These are phyloP conservation scores for Cicer pinnatifidum DNA, from an alignment of 306 rosid species.

Conservation along the genomic window DNA sequence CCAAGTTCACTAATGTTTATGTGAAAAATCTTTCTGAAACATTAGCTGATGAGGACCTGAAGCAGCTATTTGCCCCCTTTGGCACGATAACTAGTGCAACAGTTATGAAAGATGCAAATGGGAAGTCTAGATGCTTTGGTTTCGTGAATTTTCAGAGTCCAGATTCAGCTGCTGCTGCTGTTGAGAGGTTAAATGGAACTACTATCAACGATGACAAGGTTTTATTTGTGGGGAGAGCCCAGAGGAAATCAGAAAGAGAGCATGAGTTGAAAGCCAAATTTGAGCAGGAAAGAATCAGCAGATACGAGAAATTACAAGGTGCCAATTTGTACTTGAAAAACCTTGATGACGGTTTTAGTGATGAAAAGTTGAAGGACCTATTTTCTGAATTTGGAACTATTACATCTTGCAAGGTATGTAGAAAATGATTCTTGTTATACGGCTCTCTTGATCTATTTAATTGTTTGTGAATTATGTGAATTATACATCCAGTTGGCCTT, in stretches of 20 bases:
- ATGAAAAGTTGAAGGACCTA: conserved; percentile 76
- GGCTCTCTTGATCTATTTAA: neutral
- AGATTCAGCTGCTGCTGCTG: conserved; percentile 70
- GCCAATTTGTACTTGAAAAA: conserved; percentile 84
- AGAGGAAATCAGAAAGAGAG: conserved; percentile 75
- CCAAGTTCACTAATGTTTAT: conserved; percentile 73
- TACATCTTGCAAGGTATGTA: conserved; percentile 78
- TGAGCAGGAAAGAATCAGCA: conserved; percentile 73
- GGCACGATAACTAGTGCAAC: conserved; percentile 74
- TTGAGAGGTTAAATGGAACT: conserved; percentile 68
- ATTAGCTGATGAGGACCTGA: conserved; percentile 59
- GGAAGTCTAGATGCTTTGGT: conserved; percentile 83
- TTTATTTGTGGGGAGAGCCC: conserved; percentile 80
- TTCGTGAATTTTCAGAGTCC: conserved; percentile 70
- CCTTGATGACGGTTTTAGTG: conserved; percentile 71
- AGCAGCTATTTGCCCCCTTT: conserved; percentile 53
- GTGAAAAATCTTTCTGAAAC: conserved; percentile 74
- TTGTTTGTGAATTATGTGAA: neutral
- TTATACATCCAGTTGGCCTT: neutral
- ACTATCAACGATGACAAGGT: conserved; percentile 58
- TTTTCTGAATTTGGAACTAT: conserved; percentile 86
- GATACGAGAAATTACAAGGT: conserved; percentile 82
- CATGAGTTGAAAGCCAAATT: conserved; percentile 71
- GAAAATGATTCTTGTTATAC: neutral
- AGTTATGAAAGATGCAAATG: conserved; percentile 66